phyloP scores from a whole-genome alignment of 495 filamentous ascomycete genomes.

The Aspergillus diversus region DNA sequence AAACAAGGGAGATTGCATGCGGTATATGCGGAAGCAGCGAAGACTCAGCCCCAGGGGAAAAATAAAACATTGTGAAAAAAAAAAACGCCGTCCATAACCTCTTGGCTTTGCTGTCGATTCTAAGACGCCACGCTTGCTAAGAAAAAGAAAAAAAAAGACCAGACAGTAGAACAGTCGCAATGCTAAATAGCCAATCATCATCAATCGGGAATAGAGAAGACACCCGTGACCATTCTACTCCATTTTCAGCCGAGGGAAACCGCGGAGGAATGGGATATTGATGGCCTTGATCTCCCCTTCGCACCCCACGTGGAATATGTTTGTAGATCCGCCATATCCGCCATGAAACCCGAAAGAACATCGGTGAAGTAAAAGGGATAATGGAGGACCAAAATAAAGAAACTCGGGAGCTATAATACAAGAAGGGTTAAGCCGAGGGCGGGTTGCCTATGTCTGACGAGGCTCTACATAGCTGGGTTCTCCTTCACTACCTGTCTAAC shows the following conservation, averaged over 20 bases:
- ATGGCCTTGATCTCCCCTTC: slow-evolving; percentile 8
- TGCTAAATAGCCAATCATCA: slow-evolving; percentile 8
- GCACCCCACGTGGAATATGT: slow-evolving; percentile 18
- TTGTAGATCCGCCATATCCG: slow-evolving; percentile 17
- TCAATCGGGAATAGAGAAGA: slow-evolving; percentile 8
- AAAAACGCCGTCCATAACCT: slow-evolving; percentile 22
- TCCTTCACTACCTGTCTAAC: slow-evolving; percentile 85
- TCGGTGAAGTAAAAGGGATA: slow-evolving; percentile 12
- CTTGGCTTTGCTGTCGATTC: slow-evolving; percentile 12
- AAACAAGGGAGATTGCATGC: slow-evolving; percentile 8
- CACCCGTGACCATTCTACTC: slow-evolving; percentile 12
- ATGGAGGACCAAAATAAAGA: neutral
- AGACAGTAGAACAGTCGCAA: slow-evolving; percentile 2
- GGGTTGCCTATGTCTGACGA: neutral
- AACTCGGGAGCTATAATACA: neutral
- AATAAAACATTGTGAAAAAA: slow-evolving; percentile 20
- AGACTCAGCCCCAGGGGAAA: slow-evolving; percentile 1
- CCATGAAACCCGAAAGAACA: neutral
- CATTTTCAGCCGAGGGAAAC: neutral
- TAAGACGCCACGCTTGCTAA: slow-evolving; percentile 26
- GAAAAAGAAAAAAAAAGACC: slow-evolving; percentile 20
- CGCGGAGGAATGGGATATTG: neutral
- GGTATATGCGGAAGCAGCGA: slow-evolving; percentile 12
- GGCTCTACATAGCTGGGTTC: slow-evolving; percentile 70
- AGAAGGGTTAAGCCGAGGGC: neutral